Conservation (phyloP, 495 filamentous ascomycete species). For the Coniosporium apollinis region DNA sequence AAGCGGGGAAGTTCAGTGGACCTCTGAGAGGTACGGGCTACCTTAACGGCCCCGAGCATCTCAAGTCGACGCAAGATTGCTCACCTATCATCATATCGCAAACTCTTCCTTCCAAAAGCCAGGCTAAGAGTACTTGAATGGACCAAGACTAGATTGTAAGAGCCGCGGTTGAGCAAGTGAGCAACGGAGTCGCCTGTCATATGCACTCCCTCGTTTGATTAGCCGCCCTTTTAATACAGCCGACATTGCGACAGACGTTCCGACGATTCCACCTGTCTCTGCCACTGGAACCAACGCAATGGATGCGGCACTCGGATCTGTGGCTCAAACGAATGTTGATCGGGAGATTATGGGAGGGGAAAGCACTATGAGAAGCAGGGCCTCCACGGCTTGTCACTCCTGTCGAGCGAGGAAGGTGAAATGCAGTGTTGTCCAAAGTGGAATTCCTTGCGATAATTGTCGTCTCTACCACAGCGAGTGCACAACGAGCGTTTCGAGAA, state of each 20-base stretch:
- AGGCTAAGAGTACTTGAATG: background rate
- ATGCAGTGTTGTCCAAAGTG: too few species aligned
- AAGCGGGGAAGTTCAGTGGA: background rate
- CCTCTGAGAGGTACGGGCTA: background rate
- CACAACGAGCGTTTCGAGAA: too few species aligned
- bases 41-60: background rate
- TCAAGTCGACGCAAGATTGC: background rate
- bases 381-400: too few species aligned
- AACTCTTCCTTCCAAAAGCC: background rate
- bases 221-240: background rate
- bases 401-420: too few species aligned
- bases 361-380: too few species aligned
- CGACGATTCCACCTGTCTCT: background rate
- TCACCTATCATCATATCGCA: background rate
- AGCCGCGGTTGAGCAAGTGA: too few species aligned
- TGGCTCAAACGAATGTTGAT: background rate
- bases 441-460: too few species aligned
- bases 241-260: background rate
- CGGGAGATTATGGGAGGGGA: background rate
- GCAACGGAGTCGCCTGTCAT: too few species aligned
- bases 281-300: background rate
- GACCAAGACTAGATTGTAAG: background rate
- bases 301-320: background rate
- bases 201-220: background rate
- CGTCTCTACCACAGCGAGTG: too few species aligned